phyloP scores from a whole-genome alignment of 345 rosid species.

The Barbarea vulgaris region DNA sequence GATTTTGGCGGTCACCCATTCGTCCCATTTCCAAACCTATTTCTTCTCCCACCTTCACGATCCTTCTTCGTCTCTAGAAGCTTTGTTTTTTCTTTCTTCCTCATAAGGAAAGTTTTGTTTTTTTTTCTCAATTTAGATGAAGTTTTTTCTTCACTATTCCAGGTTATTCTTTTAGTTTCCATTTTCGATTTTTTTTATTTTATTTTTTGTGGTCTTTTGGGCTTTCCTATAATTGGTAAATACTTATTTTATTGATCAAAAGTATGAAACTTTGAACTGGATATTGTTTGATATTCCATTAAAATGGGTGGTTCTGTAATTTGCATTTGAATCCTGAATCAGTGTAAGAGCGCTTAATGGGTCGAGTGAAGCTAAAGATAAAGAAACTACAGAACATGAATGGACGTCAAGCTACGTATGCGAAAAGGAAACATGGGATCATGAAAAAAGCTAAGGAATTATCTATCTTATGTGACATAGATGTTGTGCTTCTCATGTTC shows the following conservation, averaged over 20 bases:
- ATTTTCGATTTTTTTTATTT: neutral
- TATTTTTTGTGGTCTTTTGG: conserved; percentile 16
- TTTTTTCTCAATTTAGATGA: conserved; percentile 25
- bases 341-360: conserved; percentile 48
- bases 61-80: conserved; percentile 24
- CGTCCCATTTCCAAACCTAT: conserved; percentile 46
- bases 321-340: conserved; percentile 5
- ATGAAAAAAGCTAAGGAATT: conserved; percentile 78
- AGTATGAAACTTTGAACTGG: conserved; percentile 9
- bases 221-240: conserved; percentile 17
- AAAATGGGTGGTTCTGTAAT: neutral
- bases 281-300: neutral
- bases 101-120: conserved; percentile 32
- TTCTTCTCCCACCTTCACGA: conserved; percentile 40
- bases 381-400: conserved; percentile 65
- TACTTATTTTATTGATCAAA: neutral
- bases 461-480: conserved; percentile 71
- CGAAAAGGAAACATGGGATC: conserved; percentile 74
- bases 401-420: conserved; percentile 73
- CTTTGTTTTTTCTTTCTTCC: conserved; percentile 41
- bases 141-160: conserved; percentile 26
- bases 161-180: conserved; percentile 8
- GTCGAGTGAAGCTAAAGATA: conserved; percentile 79
- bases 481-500: conserved; percentile 77
- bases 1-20: conserved; percentile 60